These are phyloP conservation scores for Flaveria linearis DNA, from an alignment of 129 eudicot species.

Conservation along the genomic window DNA sequence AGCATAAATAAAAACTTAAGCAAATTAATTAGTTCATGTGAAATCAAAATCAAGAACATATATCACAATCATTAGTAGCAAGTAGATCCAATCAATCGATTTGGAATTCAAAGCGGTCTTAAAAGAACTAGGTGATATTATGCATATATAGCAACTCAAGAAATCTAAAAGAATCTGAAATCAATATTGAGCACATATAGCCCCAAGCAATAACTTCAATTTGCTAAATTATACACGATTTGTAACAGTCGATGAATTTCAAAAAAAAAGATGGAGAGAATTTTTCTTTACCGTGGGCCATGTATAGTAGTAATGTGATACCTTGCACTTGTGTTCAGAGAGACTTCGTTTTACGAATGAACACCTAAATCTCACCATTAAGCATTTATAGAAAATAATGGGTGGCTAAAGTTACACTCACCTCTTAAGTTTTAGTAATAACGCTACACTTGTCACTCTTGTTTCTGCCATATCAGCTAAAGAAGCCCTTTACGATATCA, in stretches of 20 bases:
- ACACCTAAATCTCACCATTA: not conserved
- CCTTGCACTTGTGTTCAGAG: not conserved
- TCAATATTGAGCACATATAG: constrained; percentile 3
- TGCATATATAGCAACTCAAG: constrained; percentile 19
- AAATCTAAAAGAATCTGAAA: not conserved
- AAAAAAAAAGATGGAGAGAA: not conserved
- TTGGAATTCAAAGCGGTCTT: not conserved
- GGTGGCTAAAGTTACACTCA: not conserved
- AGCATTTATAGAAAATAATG: constrained; percentile 7
- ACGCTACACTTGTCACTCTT: not conserved
- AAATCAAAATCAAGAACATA: not conserved
- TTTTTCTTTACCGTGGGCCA: not conserved
- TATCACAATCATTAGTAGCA: not conserved
- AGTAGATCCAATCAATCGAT: not conserved
- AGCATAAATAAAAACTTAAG: not conserved
- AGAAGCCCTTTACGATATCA: not conserved
- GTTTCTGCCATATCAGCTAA: constrained; percentile 2
- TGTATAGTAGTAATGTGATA: not conserved
- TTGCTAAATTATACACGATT: not conserved
- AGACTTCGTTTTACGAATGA: not conserved
- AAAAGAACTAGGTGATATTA: not conserved
- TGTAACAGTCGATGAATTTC: not conserved
- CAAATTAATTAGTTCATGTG: not conserved
- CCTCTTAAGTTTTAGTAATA: not conserved
- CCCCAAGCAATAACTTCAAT: constrained; percentile 6